Evolutionary conservation across 73 alveolate species (phyloP).

Genomic region (Effrenium voratum): DNA sequence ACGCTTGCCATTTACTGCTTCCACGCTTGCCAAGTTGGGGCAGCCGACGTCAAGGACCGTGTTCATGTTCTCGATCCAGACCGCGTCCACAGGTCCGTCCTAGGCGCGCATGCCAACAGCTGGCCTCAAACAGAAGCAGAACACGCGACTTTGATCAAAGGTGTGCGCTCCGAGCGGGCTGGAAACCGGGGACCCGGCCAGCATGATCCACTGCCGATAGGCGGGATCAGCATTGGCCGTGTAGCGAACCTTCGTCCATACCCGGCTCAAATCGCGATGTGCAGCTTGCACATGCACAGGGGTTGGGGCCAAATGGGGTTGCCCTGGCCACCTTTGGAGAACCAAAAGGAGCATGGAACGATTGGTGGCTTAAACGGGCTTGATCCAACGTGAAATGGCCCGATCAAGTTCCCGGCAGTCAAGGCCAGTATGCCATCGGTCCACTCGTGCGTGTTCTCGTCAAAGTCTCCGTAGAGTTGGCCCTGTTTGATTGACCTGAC

Average conservation of each 20-base stretch:
- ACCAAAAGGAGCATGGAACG: too few relatives aligned
- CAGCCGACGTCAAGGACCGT: slow-evolving; percentile 96
- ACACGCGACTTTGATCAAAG: neutral
- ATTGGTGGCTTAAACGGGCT: too few relatives aligned
- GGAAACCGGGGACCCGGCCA: slow-evolving; percentile 1
- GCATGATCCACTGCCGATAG: slow-evolving; percentile 98
- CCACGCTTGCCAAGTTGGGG: neutral
- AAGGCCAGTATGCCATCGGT: slow-evolving; percentile 99
- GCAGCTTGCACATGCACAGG: too few relatives aligned
- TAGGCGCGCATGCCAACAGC: slow-evolving; percentile 16
- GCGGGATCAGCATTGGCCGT: slow-evolving; percentile 97
- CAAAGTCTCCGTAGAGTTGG: slow-evolving; percentile 99
- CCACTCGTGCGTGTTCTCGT: slow-evolving; percentile 99
- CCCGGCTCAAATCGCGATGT: too few relatives aligned
- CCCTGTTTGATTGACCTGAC: slow-evolving; percentile 98
- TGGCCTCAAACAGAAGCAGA: neutral
- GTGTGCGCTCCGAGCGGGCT: neutral
- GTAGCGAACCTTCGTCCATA: slow-evolving; percentile 95
- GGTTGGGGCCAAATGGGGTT: neutral
- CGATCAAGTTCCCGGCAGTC: slow-evolving; percentile 93
- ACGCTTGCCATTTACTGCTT: neutral
- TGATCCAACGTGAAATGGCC: neutral
- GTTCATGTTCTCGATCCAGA: slow-evolving; percentile 99
- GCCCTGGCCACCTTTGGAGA: too few relatives aligned
- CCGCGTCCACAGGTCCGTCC: slow-evolving; percentile 99